Evolutionary conservation across 495 filamentous ascomycete species (phyloP).

Genomic region (Penicillium dipodomyicola): DNA sequence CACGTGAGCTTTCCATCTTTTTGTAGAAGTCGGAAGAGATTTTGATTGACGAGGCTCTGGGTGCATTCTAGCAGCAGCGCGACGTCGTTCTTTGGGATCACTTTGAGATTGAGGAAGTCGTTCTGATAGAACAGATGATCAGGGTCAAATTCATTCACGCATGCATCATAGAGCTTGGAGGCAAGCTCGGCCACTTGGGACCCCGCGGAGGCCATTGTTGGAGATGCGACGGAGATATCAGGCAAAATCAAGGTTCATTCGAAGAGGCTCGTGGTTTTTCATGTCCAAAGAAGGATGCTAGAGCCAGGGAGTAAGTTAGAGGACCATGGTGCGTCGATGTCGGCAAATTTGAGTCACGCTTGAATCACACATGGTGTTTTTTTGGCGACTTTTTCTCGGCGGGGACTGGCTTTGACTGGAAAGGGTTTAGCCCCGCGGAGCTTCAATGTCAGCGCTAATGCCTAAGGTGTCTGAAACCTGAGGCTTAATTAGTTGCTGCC

Average conservation of each 20-base stretch:
- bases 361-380: slow-evolving; percentile 31
- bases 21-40: slow-evolving; percentile 60
- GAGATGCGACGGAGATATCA: slow-evolving; percentile 18
- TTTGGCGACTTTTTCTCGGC: slow-evolving; percentile 32
- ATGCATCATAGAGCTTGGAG: slow-evolving; percentile 46
- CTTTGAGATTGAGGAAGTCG: slow-evolving; percentile 59
- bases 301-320: slow-evolving; percentile 25
- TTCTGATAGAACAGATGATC: slow-evolving; percentile 62
- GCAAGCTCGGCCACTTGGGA: slow-evolving; percentile 40
- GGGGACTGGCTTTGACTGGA: slow-evolving; percentile 24
- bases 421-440: slow-evolving; percentile 31
- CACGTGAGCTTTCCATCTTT: slow-evolving; percentile 58
- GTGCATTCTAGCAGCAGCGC: slow-evolving; percentile 57
- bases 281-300: slow-evolving; percentile 29
- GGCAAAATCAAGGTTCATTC: slow-evolving; percentile 21
- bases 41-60: slow-evolving; percentile 62
- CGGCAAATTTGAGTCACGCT: slow-evolving; percentile 18
- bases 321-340: slow-evolving; percentile 20
- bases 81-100: slow-evolving; percentile 60
- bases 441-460: slow-evolving; percentile 20
- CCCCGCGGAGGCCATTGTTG: slow-evolving; percentile 38
- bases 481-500: neutral
- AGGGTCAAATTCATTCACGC: slow-evolving; percentile 37
- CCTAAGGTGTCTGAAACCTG: slow-evolving; percentile 28
- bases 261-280: slow-evolving; percentile 14